Conservation (phyloP, 1,139 yeast species). For the Geotrichum fermentans region DNA sequence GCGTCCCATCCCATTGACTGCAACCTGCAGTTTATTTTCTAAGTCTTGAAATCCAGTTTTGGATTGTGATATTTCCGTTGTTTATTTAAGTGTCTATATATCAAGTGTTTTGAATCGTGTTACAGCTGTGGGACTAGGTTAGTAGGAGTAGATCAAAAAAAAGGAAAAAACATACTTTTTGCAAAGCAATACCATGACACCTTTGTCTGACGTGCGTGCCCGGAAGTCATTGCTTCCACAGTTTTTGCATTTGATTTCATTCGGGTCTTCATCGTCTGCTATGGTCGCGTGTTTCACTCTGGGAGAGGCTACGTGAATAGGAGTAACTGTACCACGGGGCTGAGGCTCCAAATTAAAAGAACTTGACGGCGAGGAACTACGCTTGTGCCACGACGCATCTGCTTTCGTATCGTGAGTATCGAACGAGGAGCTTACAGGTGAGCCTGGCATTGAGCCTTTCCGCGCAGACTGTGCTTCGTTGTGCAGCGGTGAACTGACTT, state of each 20-base stretch:
- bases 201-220: constrained; percentile 8
- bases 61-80: background rate
- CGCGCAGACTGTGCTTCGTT: no score
- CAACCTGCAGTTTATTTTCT: constrained; percentile 56
- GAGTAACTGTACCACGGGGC: no score
- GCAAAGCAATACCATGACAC: constrained; percentile 9
- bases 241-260: constrained; percentile 6
- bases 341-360: no score
- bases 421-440: no score
- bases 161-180: constrained; percentile 8
- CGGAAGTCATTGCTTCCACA: constrained; percentile 15
- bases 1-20: constrained; percentile 81
- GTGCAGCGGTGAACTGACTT: no score
- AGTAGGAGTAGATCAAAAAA: background rate
- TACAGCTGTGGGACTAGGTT: background rate
- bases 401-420: no score
- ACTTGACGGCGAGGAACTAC: no score
- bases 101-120: background rate
- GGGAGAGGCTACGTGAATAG: no score
- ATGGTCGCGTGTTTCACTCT: background rate
- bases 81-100: background rate
- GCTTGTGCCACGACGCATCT: no score
- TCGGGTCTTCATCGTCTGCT: background rate
- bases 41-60: constrained; percentile 7
- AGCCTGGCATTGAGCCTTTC: no score